Base-by-base conservation (phyloP, 371 early-diverging fungal species). In the Circinella umbellata region DNA sequence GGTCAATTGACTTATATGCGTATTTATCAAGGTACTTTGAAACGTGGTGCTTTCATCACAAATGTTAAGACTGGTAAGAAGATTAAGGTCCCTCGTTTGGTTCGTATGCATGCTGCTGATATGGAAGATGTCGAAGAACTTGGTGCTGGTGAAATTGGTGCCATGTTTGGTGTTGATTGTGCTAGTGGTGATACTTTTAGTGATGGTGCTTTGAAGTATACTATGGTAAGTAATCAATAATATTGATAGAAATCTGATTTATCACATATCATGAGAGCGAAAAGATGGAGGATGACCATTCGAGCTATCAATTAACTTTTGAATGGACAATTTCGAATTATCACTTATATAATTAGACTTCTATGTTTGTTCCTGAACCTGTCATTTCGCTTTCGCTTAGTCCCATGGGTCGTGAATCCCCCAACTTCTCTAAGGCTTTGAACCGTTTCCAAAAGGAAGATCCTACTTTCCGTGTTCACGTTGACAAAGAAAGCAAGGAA, bases 81-180 rank as follows among this genome's bases (percentile, higher is more conserved):
- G 82, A 91, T 96, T 80, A 99, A 98, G 88, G 94, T 99, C 5
- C 92, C 98, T 61, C 89, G 98, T 51, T 86, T 99, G 63, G 98
- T 96, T 48, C 94, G 99, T 73, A 99, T 99, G 99, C 99, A 99
- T 82, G 93, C 97, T 66, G 92, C 96, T 76, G 96, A 97, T 80
- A 96, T 98, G 95, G 98, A 99, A 81, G 99, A 99, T 80, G 96
- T 99, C 0, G 94, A 97, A 69, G 85, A 88, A 74, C 90, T 97
- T 36, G 95, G 93, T 67, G 93, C 96, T 64, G 99, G 99, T 74
- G 99, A 99, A 85, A 98, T 99, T 67, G 95, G 97, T 80, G 99
- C 99, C 27, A 85, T 98, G 80, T 98, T 99, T 81, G 99, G 99
- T 76, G 91, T 99, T 62, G 99, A 99, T 69, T 99, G 99, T 82